Conservation (phyloP, 106 monocot species). For the Ottelia alismoides region DNA sequence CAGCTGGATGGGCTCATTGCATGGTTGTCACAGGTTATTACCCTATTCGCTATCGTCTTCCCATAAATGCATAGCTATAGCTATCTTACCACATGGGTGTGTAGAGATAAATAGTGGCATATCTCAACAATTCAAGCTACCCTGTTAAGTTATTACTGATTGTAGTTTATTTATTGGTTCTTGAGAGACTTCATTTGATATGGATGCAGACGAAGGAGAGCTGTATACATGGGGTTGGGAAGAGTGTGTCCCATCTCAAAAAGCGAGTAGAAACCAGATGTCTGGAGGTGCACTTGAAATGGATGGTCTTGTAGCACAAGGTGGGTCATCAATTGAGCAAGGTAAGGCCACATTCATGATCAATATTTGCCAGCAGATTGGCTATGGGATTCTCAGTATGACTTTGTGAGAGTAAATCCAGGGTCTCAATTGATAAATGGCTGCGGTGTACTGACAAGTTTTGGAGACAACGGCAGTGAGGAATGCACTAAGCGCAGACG, state of each 20-base stretch:
- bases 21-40: constrained; percentile 56
- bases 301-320: constrained; percentile 27
- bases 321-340: constrained; percentile 27
- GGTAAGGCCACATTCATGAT: too few species aligned
- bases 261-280: constrained; percentile 18
- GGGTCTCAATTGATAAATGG: constrained; percentile 22
- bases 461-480: constrained; percentile 36
- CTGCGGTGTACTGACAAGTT: constrained; percentile 16
- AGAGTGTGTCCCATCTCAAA: constrained; percentile 77
- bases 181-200: too few species aligned
- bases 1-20: constrained; percentile 91
- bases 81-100: too few species aligned
- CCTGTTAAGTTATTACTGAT: too few species aligned
- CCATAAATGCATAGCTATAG: too few species aligned
- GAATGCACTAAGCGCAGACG: constrained; percentile 59
- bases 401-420: constrained; percentile 48
- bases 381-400: background rate
- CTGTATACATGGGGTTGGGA: constrained; percentile 88
- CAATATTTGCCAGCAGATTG: too few species aligned
- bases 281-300: constrained; percentile 21
- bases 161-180: too few species aligned
- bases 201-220: constrained; percentile 43
- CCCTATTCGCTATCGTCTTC: too few species aligned
- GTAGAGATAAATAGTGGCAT: too few species aligned
- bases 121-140: too few species aligned